These are phyloP conservation scores for Arctium lappa DNA, from an alignment of 129 eudicot species.

Conservation along the genomic window DNA sequence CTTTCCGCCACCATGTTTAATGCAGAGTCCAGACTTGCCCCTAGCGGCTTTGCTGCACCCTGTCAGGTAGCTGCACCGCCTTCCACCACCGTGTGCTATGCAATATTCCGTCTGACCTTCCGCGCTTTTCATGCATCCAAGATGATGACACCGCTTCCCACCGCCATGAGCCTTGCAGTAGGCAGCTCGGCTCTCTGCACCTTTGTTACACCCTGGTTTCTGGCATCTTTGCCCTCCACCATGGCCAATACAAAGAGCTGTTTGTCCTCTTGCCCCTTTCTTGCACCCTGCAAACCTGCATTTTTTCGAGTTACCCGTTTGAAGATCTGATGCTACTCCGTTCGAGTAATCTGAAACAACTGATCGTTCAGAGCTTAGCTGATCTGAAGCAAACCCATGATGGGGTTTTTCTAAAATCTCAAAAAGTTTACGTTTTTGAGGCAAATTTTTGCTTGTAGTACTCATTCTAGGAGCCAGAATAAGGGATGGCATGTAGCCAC, in stretches of 20 bases:
- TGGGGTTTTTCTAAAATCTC: conserved; percentile 17
- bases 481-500: conserved; percentile 85
- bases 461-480: conserved; percentile 64
- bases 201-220: conserved; percentile 75
- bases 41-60: conserved; percentile 82
- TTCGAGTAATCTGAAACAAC: conserved; percentile 41
- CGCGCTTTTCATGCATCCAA: conserved; percentile 76
- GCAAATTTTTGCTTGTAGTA: conserved; percentile 5
- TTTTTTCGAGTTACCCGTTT: conserved; percentile 35
- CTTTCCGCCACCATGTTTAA: conserved; percentile 89
- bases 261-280: conserved; percentile 75
- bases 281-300: conserved; percentile 55
- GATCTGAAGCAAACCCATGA: not conserved
- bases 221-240: conserved; percentile 86
- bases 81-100: conserved; percentile 81
- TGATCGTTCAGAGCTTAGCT: conserved; percentile 49
- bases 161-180: conserved; percentile 82
- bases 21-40: conserved; percentile 82
- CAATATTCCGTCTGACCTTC: conserved; percentile 73
- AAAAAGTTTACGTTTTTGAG: conserved; percentile 18
- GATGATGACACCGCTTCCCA: conserved; percentile 62
- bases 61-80: conserved; percentile 44
- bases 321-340: conserved; percentile 37
- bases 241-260: conserved; percentile 71
- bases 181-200: conserved; percentile 78